phyloP scores from a whole-genome alignment of 2,329 filamentous ascomycete genomes.

The Cladosporium sphaerospermum region DNA sequence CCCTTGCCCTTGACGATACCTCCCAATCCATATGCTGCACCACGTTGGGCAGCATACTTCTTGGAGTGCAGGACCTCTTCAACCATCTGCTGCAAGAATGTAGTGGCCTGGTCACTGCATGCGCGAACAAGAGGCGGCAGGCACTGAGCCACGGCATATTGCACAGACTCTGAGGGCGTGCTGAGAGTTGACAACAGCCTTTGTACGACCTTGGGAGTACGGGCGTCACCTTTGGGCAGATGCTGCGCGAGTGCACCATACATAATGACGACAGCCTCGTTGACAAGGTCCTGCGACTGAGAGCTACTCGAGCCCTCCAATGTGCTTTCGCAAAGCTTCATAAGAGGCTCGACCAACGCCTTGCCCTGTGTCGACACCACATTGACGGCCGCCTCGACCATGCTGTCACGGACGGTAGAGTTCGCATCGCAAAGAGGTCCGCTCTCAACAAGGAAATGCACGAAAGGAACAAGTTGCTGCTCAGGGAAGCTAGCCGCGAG shows the following conservation, averaged over 20 bases:
- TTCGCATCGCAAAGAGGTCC: constrained; percentile 84
- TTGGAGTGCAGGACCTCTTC: constrained; percentile 80
- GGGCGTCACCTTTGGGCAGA: constrained; percentile 74
- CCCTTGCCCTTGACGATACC: constrained; percentile 87
- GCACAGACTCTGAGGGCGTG: constrained; percentile 92
- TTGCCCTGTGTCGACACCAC: constrained; percentile 79
- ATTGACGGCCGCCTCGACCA: constrained; percentile 82
- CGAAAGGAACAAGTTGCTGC: constrained; percentile 66
- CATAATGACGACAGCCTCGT: constrained; percentile 95
- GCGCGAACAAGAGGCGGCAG: constrained; percentile 83
- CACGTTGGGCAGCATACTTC: constrained; percentile 86
- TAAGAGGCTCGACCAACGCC: constrained; percentile 76
- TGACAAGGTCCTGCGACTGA: constrained; percentile 78
- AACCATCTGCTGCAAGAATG: constrained; percentile 74
- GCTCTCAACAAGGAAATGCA: constrained; percentile 77
- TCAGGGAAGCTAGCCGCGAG: constrained; percentile 65
- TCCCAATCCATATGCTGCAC: constrained; percentile 88
- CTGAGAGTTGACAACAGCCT: constrained; percentile 79
- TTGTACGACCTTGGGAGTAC: constrained; percentile 82
- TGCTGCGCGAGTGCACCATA: constrained; percentile 92
- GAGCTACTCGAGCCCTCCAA: constrained; percentile 78
- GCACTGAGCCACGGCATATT: constrained; percentile 93
- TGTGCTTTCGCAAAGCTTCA: constrained; percentile 84
- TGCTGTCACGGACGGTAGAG: constrained; percentile 70
- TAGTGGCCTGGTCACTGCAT: constrained; percentile 67